Base-by-base conservation (phyloP, 352 stramenopile genomes). In the Plasmopara halstedii region DNA sequence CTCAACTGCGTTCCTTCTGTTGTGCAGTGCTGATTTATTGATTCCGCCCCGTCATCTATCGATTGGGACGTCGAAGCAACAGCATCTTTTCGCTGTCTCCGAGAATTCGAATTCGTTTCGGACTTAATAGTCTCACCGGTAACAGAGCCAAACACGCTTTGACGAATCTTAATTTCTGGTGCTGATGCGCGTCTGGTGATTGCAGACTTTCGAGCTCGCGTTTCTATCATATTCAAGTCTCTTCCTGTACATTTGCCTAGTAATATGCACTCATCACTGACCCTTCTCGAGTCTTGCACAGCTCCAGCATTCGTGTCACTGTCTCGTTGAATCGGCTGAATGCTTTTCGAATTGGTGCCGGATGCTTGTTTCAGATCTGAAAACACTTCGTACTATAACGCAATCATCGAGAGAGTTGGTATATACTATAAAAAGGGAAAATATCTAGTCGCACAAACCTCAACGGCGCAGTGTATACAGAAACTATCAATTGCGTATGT, bases 401-500 rank as follows among this genome's bases (percentile, higher is more conserved):
- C n/a, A n/a, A n/a, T n/a, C n/a, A n/a, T n/a, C n/a, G 23, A 34
- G 26, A 25, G 10, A 20, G 26, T 20, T 10, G 9, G 25, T 29
- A 29, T 10, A 18, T 9, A 36, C 46, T 43, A 43, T 7, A 21
- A 15, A 32, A 6, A 15, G 6, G 10, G 17, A 35, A 9, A 6
- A 8, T 8, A 48, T 5, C 21, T 6, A 19, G 22, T 11, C 0
- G 11, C 17, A 38, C 59, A 6, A 33, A 86, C 73, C 70, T 88
- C 66, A 3, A 35, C 31, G 3, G 65, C 50, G 22, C 76, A 88
- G 8, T 64, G 37, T 1, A 71, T 47, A 31, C 77, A 88, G 37
- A 77, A 56, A 6, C 51, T 54, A 37, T 88, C 76, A 3, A 70
- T 51, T 4, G 50, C 53, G 36, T 65, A 85, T 2, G 65, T 20